phyloP scores from a whole-genome alignment of 305 asterid genomes.

The Fraxinus greggii region DNA sequence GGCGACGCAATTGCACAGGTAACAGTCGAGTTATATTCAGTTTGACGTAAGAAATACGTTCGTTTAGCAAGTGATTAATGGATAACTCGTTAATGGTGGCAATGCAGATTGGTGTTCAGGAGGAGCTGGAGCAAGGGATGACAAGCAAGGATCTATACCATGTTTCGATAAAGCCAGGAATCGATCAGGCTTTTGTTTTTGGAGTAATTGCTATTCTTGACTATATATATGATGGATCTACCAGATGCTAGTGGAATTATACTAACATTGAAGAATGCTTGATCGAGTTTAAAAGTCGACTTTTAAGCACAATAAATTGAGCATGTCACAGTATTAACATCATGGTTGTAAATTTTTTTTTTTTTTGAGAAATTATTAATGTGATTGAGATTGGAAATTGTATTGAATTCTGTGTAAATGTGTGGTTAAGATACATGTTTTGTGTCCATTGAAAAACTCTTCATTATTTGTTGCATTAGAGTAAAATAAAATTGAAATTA shows the following conservation, averaged over 20 bases:
- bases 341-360: neutral
- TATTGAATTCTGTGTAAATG: neutral
- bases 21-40: neutral
- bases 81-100: neutral
- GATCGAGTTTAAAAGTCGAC: neutral
- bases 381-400: neutral
- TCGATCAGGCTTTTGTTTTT: slow-evolving; percentile 76
- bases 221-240: slow-evolving; percentile 76
- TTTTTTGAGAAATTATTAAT: neutral
- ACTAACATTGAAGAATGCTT: neutral
- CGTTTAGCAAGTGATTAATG: neutral
- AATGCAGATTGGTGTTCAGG: slow-evolving; percentile 55
- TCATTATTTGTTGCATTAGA: neutral
- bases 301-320: neutral
- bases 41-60: neutral
- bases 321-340: neutral
- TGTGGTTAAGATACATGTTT: neutral
- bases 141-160: slow-evolving; percentile 58
- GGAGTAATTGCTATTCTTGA: slow-evolving; percentile 88
- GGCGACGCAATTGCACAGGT: slow-evolving; percentile 69
- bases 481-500: neutral
- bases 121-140: slow-evolving; percentile 47
- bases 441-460: neutral
- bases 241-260: slow-evolving; percentile 42
- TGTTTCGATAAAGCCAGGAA: slow-evolving; percentile 66